A percentile compares a stretch with the other conserved stretches of the same genome.
Evolutionary conservation across 129 eudicot species (phyloP).

Genomic region (Artemisia argyi): DNA sequence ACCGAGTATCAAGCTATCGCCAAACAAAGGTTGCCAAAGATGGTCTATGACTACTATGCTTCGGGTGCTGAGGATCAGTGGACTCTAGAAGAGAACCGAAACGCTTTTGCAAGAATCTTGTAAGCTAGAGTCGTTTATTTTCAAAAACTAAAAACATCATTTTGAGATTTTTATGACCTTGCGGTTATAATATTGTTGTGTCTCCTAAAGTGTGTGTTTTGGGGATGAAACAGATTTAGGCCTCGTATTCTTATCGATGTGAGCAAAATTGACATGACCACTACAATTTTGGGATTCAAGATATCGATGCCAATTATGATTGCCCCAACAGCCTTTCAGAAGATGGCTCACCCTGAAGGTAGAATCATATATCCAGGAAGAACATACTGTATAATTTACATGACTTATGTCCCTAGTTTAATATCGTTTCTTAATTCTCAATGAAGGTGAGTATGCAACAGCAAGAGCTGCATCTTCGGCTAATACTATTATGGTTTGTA

Average conservation of each 20-base stretch:
- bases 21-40: constrained; percentile 43
- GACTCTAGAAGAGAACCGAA: constrained; percentile 75
- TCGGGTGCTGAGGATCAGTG: constrained; percentile 53
- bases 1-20: constrained; percentile 43
- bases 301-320: constrained; percentile 91
- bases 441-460: constrained; percentile 42
- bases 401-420: background rate
- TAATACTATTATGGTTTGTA: constrained; percentile 41
- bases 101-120: constrained; percentile 90
- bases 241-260: constrained; percentile 94
- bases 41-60: constrained; percentile 41
- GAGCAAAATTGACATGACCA: constrained; percentile 82
- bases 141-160: background rate
- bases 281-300: constrained; percentile 87
- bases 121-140: constrained; percentile 29
- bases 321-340: constrained; percentile 91
- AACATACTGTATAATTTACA: background rate
- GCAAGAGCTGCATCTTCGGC: constrained; percentile 48
- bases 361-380: background rate
- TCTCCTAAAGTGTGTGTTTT: background rate
- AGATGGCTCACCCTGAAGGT: constrained; percentile 99
- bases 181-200: background rate
- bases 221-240: constrained; percentile 61
- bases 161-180: background rate
- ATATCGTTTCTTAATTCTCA: background rate